phyloP scores from a whole-genome alignment of 345 rosid species.

The Mallotus nudiflorus region DNA sequence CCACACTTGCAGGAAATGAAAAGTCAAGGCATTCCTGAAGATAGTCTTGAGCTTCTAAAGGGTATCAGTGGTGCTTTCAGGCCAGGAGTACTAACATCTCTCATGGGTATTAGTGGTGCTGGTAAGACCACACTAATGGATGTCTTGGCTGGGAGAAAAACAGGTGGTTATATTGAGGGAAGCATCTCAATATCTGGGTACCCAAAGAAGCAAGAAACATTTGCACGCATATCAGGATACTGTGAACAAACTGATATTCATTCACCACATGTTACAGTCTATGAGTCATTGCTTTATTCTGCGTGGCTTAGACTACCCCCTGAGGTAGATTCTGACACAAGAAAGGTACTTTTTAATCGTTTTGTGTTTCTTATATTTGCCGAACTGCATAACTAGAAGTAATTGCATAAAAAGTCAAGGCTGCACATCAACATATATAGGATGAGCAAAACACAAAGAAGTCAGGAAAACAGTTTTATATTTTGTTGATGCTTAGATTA shows the following conservation, averaged over 20 bases:
- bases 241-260: slow-evolving; percentile 50
- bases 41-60: slow-evolving; percentile 40
- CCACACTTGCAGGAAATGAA: slow-evolving; percentile 45
- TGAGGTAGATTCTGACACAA: slow-evolving; percentile 23
- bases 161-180: slow-evolving; percentile 42
- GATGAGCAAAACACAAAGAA: neutral
- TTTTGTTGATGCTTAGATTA: slow-evolving; percentile 4
- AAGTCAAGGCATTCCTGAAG: slow-evolving; percentile 51
- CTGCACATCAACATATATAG: neutral
- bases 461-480: neutral
- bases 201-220: slow-evolving; percentile 45
- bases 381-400: neutral
- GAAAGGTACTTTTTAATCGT: slow-evolving; percentile 6
- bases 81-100: slow-evolving; percentile 48
- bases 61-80: slow-evolving; percentile 45
- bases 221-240: slow-evolving; percentile 47
- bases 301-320: slow-evolving; percentile 43
- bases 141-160: slow-evolving; percentile 58
- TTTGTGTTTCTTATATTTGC: neutral
- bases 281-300: slow-evolving; percentile 44
- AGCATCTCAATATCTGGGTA: slow-evolving; percentile 43
- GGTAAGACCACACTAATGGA: slow-evolving; percentile 56
- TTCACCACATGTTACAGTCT: slow-evolving; percentile 44
- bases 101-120: slow-evolving; percentile 51
- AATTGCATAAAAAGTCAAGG: neutral